Evolutionary conservation across 768 basidiomycete species (phyloP).

Genomic region (Lactarius pseudohatsudake): DNA sequence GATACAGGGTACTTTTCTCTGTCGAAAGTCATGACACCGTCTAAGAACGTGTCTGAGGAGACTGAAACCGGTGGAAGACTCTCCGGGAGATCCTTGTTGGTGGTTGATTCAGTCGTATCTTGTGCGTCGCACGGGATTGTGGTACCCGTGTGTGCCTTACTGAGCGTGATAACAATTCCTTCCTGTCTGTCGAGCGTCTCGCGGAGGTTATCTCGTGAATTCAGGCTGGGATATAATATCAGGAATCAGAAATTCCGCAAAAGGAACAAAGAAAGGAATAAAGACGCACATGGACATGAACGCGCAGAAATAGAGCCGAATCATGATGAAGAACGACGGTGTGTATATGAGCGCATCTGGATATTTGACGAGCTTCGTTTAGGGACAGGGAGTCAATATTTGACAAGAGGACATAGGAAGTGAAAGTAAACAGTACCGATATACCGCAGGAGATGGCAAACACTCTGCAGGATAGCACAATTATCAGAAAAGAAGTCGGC

Average conservation of each 20-base stretch:
- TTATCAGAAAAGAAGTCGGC: background rate
- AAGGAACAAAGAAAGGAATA: too few species aligned
- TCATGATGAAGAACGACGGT: constrained; percentile 7
- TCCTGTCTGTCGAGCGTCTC: background rate
- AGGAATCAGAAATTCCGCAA: background rate
- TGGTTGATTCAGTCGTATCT: background rate
- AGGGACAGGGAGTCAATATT: background rate
- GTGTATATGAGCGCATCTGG: background rate
- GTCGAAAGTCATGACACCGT: background rate
- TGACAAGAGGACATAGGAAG: background rate
- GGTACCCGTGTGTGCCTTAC: background rate
- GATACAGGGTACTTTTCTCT: background rate
- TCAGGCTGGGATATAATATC: background rate
- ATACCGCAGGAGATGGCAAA: background rate
- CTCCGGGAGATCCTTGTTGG: background rate
- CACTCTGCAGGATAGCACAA: background rate
- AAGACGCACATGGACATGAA: constrained; percentile 8
- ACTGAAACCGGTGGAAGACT: background rate
- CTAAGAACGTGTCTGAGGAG: background rate
- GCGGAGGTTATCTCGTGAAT: constrained; percentile 4
- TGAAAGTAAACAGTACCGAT: background rate
- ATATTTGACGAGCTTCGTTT: background rate
- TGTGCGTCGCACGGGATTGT: background rate
- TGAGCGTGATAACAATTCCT: background rate
- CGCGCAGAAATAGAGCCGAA: constrained; percentile 6